Evolutionary conservation across 1,139 yeast genomes (phyloP).

Genomic region (Debaryomycetaceae sp.): DNA sequence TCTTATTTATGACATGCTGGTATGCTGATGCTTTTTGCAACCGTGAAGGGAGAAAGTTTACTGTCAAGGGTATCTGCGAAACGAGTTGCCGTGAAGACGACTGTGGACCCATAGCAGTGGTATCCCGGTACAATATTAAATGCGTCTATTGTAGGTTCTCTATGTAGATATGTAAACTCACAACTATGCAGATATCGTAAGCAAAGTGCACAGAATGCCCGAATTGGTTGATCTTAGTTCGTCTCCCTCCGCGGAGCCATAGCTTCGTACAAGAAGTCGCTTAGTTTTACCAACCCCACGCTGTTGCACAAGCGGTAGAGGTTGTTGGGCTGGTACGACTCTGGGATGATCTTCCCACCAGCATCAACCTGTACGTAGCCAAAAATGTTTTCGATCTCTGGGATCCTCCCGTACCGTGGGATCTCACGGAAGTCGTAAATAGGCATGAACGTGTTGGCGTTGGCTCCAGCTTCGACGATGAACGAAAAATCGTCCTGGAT

Average conservation of each 20-base stretch:
- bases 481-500: constrained; percentile 53
- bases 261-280: constrained; percentile 51
- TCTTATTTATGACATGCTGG: no score
- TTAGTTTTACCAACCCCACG: constrained; percentile 53
- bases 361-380: constrained; percentile 66
- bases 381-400: constrained; percentile 67
- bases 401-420: constrained; percentile 66
- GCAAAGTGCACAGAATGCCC: no score
- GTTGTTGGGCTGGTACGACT: constrained; percentile 55
- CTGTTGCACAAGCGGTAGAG: constrained; percentile 59
- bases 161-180: no score
- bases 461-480: constrained; percentile 59
- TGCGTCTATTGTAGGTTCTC: no score
- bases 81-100: no score
- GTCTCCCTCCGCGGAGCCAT: constrained; percentile 19
- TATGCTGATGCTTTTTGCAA: no score
- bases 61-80: no score
- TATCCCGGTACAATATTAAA: no score
- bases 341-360: constrained; percentile 52
- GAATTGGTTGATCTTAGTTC: no score
- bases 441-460: constrained; percentile 62
- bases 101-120: no score
- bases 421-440: constrained; percentile 67
- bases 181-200: no score
- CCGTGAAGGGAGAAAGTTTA: no score